phyloP scores from a whole-genome alignment of 768 basidiomycete species.

The Wakefieldia striispora region DNA sequence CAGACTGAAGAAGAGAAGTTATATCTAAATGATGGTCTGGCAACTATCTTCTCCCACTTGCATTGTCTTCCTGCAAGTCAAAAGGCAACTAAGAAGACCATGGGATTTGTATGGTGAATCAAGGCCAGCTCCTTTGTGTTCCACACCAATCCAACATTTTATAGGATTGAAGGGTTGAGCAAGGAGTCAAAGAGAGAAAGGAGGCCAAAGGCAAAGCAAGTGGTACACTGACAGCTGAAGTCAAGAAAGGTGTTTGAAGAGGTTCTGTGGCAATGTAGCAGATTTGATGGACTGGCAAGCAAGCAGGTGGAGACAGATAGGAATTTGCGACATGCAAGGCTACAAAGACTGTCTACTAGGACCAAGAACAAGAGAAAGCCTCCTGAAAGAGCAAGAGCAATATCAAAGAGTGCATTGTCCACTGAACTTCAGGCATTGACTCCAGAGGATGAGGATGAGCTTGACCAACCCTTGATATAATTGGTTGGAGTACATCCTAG shows the following conservation, averaged over 20 bases:
- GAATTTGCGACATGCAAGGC: background rate
- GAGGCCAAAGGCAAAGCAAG: background rate
- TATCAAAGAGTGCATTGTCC: too few relatives aligned
- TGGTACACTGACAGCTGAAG: background rate
- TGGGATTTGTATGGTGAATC: conserved; percentile 4
- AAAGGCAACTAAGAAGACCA: conserved; percentile 2
- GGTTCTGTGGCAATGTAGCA: background rate
- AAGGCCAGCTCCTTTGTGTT: background rate
- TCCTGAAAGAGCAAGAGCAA: background rate
- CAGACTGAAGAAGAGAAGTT: background rate
- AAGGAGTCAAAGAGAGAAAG: background rate
- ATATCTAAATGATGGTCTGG: background rate
- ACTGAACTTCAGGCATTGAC: too few relatives aligned
- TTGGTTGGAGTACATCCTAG: too few relatives aligned
- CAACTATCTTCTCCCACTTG: background rate
- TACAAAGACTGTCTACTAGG: background rate
- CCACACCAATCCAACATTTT: conserved; percentile 1
- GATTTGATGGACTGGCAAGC: background rate
- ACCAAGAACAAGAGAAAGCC: conserved; percentile 1
- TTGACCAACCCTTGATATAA: too few relatives aligned
- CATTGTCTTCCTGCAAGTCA: conserved; percentile 11
- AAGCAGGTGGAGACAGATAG: background rate
- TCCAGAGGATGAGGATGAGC: too few relatives aligned
- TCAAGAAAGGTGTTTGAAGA: conserved; percentile 1
- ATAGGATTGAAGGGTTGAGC: background rate